Conservation (phyloP, 2,329 filamentous ascomycete species). For the Monilinia fructicola region DNA sequence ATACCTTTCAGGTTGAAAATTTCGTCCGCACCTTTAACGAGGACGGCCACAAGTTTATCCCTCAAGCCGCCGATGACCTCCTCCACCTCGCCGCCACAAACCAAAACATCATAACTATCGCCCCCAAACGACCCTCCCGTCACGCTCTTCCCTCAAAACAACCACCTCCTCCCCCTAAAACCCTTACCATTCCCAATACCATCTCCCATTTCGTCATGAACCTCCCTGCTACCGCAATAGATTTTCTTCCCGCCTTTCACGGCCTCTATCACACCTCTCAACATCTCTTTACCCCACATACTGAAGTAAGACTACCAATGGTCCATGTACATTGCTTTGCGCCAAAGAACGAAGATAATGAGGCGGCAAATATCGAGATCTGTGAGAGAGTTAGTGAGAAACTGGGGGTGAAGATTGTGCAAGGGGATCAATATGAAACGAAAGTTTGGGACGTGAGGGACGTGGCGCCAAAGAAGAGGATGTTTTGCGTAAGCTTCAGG, state of each 20-base stretch:
- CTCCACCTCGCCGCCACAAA: conserved; percentile 50
- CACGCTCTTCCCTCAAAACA: conserved; percentile 31
- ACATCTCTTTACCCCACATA: conserved; percentile 61
- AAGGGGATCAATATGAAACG: conserved; percentile 46
- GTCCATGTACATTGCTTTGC: conserved; percentile 96
- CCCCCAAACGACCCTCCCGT: conserved; percentile 43
- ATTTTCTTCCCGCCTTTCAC: conserved; percentile 73
- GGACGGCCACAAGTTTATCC: conserved; percentile 82
- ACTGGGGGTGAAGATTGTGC: conserved; percentile 45
- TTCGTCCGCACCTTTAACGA: conserved; percentile 79
- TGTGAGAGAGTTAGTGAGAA: conserved; percentile 61
- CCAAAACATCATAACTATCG: conserved; percentile 55
- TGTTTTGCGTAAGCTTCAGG: conserved; percentile 94
- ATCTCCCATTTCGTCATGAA: conserved; percentile 99
- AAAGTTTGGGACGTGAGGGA: conserved; percentile 72
- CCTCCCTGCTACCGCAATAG: conserved; percentile 83
- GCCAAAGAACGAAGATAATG: conserved; percentile 74
- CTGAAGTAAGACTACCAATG: conserved; percentile 65
- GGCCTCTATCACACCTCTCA: conserved; percentile 78
- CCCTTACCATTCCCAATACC: conserved; percentile 63
- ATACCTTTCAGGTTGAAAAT: conserved; percentile 50
- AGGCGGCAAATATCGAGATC: conserved; percentile 61
- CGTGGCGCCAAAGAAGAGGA: conserved; percentile 89
- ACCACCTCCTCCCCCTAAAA: conserved; percentile 42
- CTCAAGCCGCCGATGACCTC: conserved; percentile 61